These are phyloP conservation scores for Mycena galopus DNA, from an alignment of 768 basidiomycete genomes.

Conservation along the genomic window DNA sequence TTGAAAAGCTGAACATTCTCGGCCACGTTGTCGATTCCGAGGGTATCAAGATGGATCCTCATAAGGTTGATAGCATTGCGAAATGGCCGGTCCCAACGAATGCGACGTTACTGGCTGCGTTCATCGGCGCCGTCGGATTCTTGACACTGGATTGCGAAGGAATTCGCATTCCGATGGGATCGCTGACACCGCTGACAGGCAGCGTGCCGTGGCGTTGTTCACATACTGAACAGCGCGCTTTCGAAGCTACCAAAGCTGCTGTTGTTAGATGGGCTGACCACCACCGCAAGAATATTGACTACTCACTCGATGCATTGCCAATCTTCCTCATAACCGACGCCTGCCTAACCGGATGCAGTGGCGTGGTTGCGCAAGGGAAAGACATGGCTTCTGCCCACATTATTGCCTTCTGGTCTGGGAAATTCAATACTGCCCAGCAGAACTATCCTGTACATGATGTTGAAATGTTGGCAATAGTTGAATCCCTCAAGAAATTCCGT, in stretches of 20 bases:
- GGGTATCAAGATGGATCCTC: too few species aligned
- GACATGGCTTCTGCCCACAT: constrained; percentile 42
- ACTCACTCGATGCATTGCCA: constrained; percentile 27
- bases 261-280: constrained; percentile 37
- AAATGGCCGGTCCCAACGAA: constrained; percentile 53
- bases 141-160: too few species aligned
- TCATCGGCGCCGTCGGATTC: too few species aligned
- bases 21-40: constrained; percentile 53
- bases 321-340: constrained; percentile 51
- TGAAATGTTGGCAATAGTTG: constrained; percentile 53
- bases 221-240: constrained; percentile 47
- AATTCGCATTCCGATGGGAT: too few species aligned
- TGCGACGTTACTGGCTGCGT: constrained; percentile 48
- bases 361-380: constrained; percentile 41
- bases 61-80: constrained; percentile 54
- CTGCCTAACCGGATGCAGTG: constrained; percentile 45
- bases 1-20: constrained; percentile 44
- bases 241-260: constrained; percentile 51
- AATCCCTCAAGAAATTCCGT: constrained; percentile 46
- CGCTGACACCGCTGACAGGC: too few species aligned
- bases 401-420: constrained; percentile 53
- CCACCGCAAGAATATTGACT: constrained; percentile 39
- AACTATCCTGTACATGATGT: too few species aligned
- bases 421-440: constrained; percentile 52
- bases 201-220: too few species aligned